Percentiles rank a stretch among this genome's conserved stretches.
Evolutionary conservation across 768 basidiomycete species (phyloP).

Genomic region (Crepidotus variabilis): DNA sequence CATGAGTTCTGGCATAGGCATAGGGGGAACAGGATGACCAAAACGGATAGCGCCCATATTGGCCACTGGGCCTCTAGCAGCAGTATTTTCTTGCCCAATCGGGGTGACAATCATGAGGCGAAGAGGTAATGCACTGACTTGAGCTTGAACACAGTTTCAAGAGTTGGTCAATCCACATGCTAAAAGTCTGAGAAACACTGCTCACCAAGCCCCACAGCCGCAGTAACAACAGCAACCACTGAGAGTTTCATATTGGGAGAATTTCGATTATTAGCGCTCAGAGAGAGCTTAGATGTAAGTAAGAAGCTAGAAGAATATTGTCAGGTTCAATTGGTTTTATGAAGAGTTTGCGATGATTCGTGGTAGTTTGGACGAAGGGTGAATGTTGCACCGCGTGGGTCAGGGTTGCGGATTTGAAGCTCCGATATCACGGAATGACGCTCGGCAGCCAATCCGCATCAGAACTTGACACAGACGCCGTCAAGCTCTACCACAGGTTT

Average conservation of each 20-base stretch:
- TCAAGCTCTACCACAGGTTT: no score
- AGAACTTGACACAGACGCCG: no score
- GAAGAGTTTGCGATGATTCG: neutral
- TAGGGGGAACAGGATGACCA: constrained; percentile 17
- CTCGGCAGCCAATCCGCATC: neutral
- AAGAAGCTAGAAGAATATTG: neutral
- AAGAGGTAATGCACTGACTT: constrained; percentile 38
- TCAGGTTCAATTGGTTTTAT: neutral
- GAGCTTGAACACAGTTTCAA: constrained; percentile 15
- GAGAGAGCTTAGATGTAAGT: neutral
- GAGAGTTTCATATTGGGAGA: constrained; percentile 32
- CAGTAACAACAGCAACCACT: constrained; percentile 31
- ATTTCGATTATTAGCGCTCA: neutral
- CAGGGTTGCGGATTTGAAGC: neutral
- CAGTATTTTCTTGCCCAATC: constrained; percentile 4
- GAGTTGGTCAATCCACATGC: neutral
- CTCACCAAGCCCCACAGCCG: constrained; percentile 33
- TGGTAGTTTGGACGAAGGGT: neutral
- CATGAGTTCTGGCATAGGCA: neutral
- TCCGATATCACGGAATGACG: neutral
- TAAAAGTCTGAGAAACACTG: neutral
- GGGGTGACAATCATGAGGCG: constrained; percentile 36
- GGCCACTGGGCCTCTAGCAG: neutral
- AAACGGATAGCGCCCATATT: constrained; percentile 15
- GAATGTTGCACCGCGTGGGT: neutral